Conservation (phyloP, 2,329 filamentous ascomycete species). For the Chrysoporthe austroafricana region DNA sequence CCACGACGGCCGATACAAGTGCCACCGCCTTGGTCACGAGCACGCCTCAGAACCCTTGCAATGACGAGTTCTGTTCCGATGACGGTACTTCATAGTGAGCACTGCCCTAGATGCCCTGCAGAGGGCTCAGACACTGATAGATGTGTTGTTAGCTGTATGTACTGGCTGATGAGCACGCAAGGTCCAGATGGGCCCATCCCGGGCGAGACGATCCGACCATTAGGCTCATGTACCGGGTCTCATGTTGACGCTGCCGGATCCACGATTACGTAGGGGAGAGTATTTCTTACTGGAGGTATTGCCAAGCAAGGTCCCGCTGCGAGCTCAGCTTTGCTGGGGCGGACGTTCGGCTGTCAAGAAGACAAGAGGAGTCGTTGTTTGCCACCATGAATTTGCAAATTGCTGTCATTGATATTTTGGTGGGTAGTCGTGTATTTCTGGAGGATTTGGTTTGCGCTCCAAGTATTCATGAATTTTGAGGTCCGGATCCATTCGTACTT, state of each 20-base stretch:
- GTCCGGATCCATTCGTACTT: not conserved
- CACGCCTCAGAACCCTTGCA: not conserved
- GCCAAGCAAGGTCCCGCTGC: not conserved
- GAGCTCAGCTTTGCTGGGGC: not conserved
- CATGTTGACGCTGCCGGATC: not conserved
- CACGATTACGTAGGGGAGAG: not conserved
- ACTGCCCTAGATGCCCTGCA: not conserved
- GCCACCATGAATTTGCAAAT: not conserved
- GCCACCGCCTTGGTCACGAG: not conserved
- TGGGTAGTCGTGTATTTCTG: not conserved
- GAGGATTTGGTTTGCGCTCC: not conserved
- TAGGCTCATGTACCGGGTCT: not conserved
- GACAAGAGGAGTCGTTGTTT: too few relatives aligned
- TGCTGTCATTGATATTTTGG: not conserved
- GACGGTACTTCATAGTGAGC: conserved; percentile 17
- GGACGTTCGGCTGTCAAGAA: not conserved
- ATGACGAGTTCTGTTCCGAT: conserved; percentile 6
- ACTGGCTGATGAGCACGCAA: conserved; percentile 45
- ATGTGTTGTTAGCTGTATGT: conserved; percentile 38
- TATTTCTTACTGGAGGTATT: not conserved
- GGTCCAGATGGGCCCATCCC: conserved; percentile 41
- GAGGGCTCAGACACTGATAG: not conserved
- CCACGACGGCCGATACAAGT: not conserved
- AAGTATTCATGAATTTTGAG: not conserved
- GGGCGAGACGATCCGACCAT: conserved; percentile 37